Evolutionary conservation across 225 moss, liverwort and hornwort species (phyloP).

Genomic region (Pleurozium schreberi): DNA sequence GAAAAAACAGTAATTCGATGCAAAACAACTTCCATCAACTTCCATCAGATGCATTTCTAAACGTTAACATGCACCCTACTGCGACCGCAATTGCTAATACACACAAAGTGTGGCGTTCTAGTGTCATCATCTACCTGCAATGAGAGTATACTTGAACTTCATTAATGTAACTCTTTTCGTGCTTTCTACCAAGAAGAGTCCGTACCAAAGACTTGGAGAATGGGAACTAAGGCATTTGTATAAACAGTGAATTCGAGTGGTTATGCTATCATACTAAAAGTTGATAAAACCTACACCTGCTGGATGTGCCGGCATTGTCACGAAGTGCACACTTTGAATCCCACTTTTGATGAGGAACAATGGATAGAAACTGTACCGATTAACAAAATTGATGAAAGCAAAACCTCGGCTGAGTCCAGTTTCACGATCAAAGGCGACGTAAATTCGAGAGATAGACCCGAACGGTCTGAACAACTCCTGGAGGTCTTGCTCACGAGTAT

Average conservation of each 20-base stretch:
- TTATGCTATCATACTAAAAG: neutral
- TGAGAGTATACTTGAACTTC: neutral
- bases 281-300: neutral
- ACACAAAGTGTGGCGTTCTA: neutral
- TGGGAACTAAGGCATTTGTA: neutral
- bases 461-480: slow-evolving; percentile 92
- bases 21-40: neutral
- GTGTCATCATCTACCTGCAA: neutral
- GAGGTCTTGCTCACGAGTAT: slow-evolving; percentile 88
- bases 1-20: neutral
- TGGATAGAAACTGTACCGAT: slow-evolving; percentile 26
- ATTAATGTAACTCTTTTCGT: neutral
- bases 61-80: neutral
- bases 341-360: neutral
- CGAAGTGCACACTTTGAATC: neutral
- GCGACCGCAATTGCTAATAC: neutral
- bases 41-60: neutral
- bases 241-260: neutral
- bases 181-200: neutral
- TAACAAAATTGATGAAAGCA: slow-evolving; percentile 93
- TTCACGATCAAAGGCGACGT: slow-evolving; percentile 89
- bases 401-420: slow-evolving; percentile 90
- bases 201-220: neutral
- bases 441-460: slow-evolving; percentile 82
- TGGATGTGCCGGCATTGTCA: neutral